Percentiles rank a stretch among this genome's conserved stretches.
These are phyloP conservation scores for Talaromyces sp. DNA, from an alignment of 2,329 filamentous ascomycete genomes.

Conservation along the genomic window DNA sequence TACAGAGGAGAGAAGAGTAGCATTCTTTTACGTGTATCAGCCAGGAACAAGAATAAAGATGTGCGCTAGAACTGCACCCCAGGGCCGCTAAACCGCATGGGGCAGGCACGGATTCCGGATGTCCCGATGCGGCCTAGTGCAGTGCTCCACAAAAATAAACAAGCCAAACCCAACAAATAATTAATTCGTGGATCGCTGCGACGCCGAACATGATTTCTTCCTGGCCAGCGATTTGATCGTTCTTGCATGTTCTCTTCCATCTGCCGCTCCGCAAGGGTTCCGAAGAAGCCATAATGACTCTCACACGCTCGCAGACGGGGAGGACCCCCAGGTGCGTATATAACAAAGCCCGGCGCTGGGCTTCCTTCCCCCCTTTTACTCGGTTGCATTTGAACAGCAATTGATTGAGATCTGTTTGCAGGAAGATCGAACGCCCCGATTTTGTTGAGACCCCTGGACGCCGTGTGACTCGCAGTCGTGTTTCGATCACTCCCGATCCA, in stretches of 20 bases:
- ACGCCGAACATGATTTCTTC: not conserved
- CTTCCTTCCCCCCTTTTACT: not conserved
- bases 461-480: constrained; percentile 40
- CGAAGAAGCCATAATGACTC: constrained; percentile 29
- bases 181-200: not conserved
- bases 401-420: constrained; percentile 19
- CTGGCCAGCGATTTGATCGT: not conserved
- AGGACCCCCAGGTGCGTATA: constrained; percentile 46
- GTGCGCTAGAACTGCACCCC: not conserved
- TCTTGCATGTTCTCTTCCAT: not conserved
- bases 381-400: constrained; percentile 3
- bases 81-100: not conserved
- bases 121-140: not conserved
- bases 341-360: not conserved
- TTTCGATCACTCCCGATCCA: constrained; percentile 24
- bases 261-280: constrained; percentile 4
- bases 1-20: not conserved
- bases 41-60: not conserved
- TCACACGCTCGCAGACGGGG: constrained; percentile 48
- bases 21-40: not conserved
- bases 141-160: not conserved
- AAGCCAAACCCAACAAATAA: not conserved
- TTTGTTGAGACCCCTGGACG: constrained; percentile 49
- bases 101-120: not conserved
- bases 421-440: constrained; percentile 48